Conservation (phyloP, 345 rosid genomes). For the Lepidium didymum region DNA sequence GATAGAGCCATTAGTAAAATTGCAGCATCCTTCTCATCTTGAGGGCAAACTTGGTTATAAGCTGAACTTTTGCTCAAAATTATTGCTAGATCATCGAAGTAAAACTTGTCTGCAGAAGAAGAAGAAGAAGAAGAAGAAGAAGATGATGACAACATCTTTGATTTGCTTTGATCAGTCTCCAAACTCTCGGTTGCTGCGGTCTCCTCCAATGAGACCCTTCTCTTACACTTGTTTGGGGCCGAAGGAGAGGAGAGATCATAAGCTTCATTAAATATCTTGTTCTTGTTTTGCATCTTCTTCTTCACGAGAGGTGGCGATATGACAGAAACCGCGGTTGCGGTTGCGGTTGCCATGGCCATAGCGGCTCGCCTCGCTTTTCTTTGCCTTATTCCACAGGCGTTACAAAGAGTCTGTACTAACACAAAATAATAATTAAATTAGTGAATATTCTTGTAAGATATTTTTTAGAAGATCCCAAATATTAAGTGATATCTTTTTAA, state of each 20-base stretch:
- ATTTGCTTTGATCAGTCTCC: background rate
- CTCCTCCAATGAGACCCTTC: background rate
- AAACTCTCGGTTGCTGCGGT: background rate
- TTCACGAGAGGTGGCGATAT: background rate
- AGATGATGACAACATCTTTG: constrained; percentile 6
- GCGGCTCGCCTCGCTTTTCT: constrained; percentile 78
- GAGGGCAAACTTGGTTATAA: constrained; percentile 69
- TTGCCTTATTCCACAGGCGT: constrained; percentile 92
- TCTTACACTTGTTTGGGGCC: background rate
- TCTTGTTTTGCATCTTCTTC: constrained; percentile 18
- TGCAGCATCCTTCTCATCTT: constrained; percentile 89
- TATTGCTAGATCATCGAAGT: constrained; percentile 54
- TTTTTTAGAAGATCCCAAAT: background rate
- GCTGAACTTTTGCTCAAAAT: constrained; percentile 58
- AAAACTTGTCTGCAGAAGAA: constrained; percentile 30
- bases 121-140: constrained; percentile 11
- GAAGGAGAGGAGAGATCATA: background rate
- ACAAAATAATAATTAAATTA: background rate
- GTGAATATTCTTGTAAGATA: background rate
- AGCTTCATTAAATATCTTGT: constrained; percentile 6
- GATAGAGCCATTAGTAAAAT: constrained; percentile 88
- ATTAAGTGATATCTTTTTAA: background rate
- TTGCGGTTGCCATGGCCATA: constrained; percentile 39
- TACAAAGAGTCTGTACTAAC: constrained; percentile 70
- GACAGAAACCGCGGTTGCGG: constrained; percentile 3